Base-by-base conservation (phyloP, 257 asterid genomes). In the Primulina huaijiensis region DNA sequence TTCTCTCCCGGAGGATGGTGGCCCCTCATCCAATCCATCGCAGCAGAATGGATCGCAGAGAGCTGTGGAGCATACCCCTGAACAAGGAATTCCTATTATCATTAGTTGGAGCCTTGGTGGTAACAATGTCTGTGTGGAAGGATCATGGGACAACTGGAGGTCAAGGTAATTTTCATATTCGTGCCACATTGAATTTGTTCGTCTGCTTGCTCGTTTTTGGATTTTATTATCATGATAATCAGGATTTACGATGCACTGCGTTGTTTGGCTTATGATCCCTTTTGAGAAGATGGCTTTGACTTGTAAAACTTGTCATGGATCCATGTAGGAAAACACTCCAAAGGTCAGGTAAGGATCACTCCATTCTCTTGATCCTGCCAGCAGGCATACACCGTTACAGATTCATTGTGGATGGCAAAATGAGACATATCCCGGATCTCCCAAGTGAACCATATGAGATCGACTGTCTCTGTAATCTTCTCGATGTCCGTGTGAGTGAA, bases 61-160 rank as follows among this genome's bases (percentile, higher is more conserved):
- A 65, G 69, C 68, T 65, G 78, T 56, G 40, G 83, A 78, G 75
- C 74, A 35, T 23, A 73, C 87, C 31, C 56, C n/a, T 30, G 86
- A 72, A 78, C 80, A 70, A 80, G 92, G 89, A 46, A 75, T 82
- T 56, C 92, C 92, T 9, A 78, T 82, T 64, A 61, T 86, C 71
- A 76, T 86, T 60, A 81, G 86, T 52, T 86, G 92, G 92, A 70
- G 84, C 73, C 75, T 74, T 65, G 89, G 89, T 64, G 96, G 98
- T 80, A 88, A 83, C 75, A 81, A 58, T 35, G 97, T 92, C 73
- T 83, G 86, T 16, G 85, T 88, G 64, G 90, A 92, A 82, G 97
- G 98, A 74, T 92, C 97, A 57, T 92, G 98, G 98, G 97, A 92
- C 81, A 88, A 87, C 78, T 92, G 97, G 96, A 86, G 80, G 60